These are phyloP conservation scores for Coniella vitis DNA, from an alignment of 2,329 filamentous ascomycete species.

Conservation along the genomic window DNA sequence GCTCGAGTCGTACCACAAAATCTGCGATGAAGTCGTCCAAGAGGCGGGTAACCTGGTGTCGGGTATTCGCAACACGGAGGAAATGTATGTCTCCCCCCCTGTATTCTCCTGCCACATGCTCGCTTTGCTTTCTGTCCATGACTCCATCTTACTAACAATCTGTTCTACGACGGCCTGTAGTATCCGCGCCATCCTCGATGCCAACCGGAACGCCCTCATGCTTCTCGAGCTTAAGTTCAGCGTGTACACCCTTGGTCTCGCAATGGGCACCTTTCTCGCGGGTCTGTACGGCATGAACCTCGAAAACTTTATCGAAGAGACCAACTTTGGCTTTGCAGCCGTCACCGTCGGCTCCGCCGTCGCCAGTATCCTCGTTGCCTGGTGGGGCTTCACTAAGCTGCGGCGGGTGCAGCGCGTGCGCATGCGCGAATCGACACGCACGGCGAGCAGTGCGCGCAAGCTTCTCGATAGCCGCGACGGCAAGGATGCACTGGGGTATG, in stretches of 20 bases:
- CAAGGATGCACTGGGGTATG: conserved; percentile 8
- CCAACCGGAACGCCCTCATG: conserved; percentile 98
- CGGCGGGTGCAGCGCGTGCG: conserved; percentile 80
- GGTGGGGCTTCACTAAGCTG: conserved; percentile 77
- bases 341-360: conserved; percentile 65
- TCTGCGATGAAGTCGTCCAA: conserved; percentile 96
- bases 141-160: conserved; percentile 20
- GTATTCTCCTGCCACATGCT: neutral
- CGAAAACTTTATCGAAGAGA: conserved; percentile 97
- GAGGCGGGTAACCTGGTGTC: conserved; percentile 88
- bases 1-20: conserved; percentile 93
- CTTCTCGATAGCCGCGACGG: neutral
- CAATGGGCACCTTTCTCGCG: conserved; percentile 88
- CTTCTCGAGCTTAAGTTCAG: conserved; percentile 93
- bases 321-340: conserved; percentile 73
- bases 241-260: conserved; percentile 89
- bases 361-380: conserved; percentile 71
- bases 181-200: conserved; percentile 92
- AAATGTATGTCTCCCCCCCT: conserved; percentile 64
- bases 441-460: conserved; percentile 5
- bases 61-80: conserved; percentile 94
- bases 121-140: neutral
- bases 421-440: conserved; percentile 44
- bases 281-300: conserved; percentile 99
- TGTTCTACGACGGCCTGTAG: conserved; percentile 34